Evolutionary conservation across 768 basidiomycete genomes (phyloP).

Genomic region (Podaxis mareebaensis): DNA sequence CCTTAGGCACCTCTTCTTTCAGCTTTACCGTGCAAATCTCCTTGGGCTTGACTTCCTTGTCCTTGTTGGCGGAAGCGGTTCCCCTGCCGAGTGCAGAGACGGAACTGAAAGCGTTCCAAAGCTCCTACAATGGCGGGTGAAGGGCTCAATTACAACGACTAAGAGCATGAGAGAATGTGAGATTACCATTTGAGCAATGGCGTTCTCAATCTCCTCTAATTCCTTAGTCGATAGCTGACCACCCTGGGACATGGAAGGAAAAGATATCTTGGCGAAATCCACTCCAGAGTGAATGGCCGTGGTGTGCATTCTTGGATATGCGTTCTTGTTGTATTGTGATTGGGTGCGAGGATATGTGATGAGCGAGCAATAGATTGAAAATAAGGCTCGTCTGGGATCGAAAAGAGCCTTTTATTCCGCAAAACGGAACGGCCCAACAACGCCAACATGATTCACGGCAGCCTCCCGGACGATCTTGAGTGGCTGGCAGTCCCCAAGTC

Average conservation of each 20-base stretch:
- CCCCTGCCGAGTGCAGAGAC: background rate
- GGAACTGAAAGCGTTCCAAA: conserved; percentile 2
- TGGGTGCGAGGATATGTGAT: background rate
- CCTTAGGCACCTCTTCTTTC: no score
- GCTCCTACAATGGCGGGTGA: background rate
- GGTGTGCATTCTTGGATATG: background rate
- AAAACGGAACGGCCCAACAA: background rate
- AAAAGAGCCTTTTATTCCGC: background rate
- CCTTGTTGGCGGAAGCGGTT: background rate
- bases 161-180: background rate
- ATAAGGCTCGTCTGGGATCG: background rate
- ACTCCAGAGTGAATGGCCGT: background rate
- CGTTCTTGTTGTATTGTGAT: background rate
- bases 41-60: background rate
- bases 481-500: background rate
- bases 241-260: background rate
- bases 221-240: background rate
- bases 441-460: background rate
- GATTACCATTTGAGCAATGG: conserved; percentile 8
- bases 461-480: background rate
- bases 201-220: background rate
- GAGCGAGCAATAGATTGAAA: background rate
- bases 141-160: background rate
- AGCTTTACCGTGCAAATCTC: no score
- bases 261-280: conserved; percentile 6